Base-by-base conservation (phyloP, 2,329 filamentous ascomycete genomes). In the Verticillium nubilum region DNA sequence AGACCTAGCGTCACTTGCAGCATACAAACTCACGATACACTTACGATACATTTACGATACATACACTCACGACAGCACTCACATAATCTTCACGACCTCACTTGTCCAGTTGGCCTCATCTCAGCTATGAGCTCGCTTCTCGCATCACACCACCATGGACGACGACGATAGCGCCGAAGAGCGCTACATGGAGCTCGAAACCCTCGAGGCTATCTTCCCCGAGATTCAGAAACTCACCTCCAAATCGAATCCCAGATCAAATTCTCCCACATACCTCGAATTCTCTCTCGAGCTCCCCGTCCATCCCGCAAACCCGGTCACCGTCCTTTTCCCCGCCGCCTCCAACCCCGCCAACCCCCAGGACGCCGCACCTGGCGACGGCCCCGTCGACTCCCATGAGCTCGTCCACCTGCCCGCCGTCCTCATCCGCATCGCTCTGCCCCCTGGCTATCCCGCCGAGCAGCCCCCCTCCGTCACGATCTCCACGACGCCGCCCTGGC, bases 151-250 rank as follows among this genome's bases (percentile, higher is more conserved):
- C 37, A 33, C 65, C 58, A 75, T 78, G 76, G 75, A 76, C 63
- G 70, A 73, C 59, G 73, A 73, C 60, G 73, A 71, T 37, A 61
- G 42, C 63, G 78, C 82, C 66, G 81, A 86, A 67, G 75, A 78
- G 63, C 84, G 86, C 56, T 71, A 78, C 58, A 75, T 80, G 54
- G 86, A 89, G 75, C 76, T 89, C 58, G 80, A 79, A 66, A 81
- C 85, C 15, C 78, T 89, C 59, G 74, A 78, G 59, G 84, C 86
- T 62, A 89, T 90, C 66, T 90, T 82, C 64, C 86, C 86, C n/a
- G 87, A 89, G 71, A 81, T 89, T 15, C 76, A 76, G 29, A 72
- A 74, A 9, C 69, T 78, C 23, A 70, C 76, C 53, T 68, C 75
- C 6, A 66, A 77, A 31, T 73, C 79, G 60, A 69, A 6, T 12